Percentiles rank a stretch among this genome's conserved stretches.
phyloP scores from a whole-genome alignment of 192 early-diverging fungal species.

The Coemansia sp. region DNA sequence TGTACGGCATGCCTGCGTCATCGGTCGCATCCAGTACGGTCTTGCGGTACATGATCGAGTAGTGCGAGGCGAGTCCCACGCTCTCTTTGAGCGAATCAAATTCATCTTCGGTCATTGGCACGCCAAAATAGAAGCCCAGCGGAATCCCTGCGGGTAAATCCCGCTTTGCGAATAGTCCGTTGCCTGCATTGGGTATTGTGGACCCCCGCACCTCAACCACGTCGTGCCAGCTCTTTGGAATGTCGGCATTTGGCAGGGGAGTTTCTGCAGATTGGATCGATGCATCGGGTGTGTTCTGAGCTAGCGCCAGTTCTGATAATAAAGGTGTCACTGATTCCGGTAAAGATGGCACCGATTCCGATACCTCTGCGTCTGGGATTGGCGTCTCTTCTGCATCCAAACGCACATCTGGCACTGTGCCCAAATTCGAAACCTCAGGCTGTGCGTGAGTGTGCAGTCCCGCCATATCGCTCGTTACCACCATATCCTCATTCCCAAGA shows the following conservation, averaged over 20 bases:
- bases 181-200: constrained; percentile 66
- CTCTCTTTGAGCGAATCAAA: constrained; percentile 85
- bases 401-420: too few species aligned
- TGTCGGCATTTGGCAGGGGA: constrained; percentile 8
- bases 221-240: constrained; percentile 59
- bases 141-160: constrained; percentile 70
- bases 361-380: too few species aligned
- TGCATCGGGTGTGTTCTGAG: not conserved
- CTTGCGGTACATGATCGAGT: constrained; percentile 87
- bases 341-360: too few species aligned
- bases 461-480: too few species aligned
- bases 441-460: too few species aligned
- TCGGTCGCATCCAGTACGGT: constrained; percentile 91
- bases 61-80: constrained; percentile 74
- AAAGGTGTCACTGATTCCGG: too few species aligned
- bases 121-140: constrained; percentile 92
- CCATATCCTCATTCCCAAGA: too few species aligned
- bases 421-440: too few species aligned
- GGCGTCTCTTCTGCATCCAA: too few species aligned
- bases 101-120: constrained; percentile 94
- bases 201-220: constrained; percentile 64
- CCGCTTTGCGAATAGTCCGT: constrained; percentile 70
- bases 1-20: constrained; percentile 70
- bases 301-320: not conserved
- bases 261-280: not conserved